Base-by-base conservation (phyloP, 1,284 basidiomycete genomes). In the Phlebopus sp. region DNA sequence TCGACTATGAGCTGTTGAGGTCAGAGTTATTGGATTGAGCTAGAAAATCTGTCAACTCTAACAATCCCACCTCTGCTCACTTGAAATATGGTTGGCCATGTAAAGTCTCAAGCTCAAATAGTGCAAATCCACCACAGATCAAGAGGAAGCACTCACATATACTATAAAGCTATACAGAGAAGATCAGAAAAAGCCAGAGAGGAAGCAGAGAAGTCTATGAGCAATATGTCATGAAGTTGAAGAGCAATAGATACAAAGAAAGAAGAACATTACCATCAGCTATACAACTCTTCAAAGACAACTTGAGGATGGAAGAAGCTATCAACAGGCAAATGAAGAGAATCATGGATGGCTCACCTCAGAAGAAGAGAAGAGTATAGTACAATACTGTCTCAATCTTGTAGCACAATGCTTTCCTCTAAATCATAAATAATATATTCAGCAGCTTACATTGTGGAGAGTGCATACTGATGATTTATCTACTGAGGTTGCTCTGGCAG, bases 371-470 rank as follows among this genome's bases (percentile, higher is more conserved):
- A 29, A 44, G 27, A 31, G 23, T 11, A 30, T 42, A 2, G 37
- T 49, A 2, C 6, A 49, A n/a, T 49, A 44, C 39, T 49, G 42
- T 23, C 29, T 44, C 15, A 27, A 49, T 9, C 36, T 49, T 8
- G 11, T 43, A 46, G 37, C n/a, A 31, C 13, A 35, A 44, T 42
- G 29, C 14, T 49, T 49, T 36, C 47, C n/a, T 17, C 30, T 49
- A 9, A 38, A 31, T 19, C 36, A 48, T 5, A 44, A 15, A 19
- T n/a, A n/a, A n/a, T n/a, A n/a, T n/a, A n/a, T n/a, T n/a, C n/a
- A n/a, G n/a, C n/a, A n/a, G n/a, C n/a, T n/a, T n/a, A n/a, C n/a
- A n/a, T n/a, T n/a, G n/a, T n/a, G n/a, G n/a, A n/a, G n/a, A n/a
- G n/a, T n/a, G n/a, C n/a, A n/a, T n/a, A n/a, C n/a, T n/a, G n/a